Conservation (phyloP, 176 grass and related monocot species). For the Triticum urartu region DNA sequence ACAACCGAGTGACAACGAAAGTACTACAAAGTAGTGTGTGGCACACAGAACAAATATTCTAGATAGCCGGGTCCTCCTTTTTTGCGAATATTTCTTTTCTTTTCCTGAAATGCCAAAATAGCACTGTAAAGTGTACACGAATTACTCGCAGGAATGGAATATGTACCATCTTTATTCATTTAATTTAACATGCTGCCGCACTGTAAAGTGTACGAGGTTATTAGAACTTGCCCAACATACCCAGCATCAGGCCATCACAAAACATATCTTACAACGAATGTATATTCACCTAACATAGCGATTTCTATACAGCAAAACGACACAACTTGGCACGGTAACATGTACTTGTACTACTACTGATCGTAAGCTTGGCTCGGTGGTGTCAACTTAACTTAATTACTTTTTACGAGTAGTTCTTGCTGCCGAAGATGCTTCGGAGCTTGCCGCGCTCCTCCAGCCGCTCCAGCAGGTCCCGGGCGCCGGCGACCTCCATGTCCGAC, state of each 20-base stretch:
- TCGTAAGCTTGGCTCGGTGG: not conserved
- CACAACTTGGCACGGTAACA: not conserved
- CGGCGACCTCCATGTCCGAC: conserved; percentile 75
- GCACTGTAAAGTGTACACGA: not conserved
- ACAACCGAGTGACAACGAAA: not conserved
- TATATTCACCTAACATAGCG: conserved; percentile 22
- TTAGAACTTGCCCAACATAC: not conserved
- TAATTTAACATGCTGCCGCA: not conserved
- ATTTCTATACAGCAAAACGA: conserved; percentile 45
- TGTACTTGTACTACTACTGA: too few species aligned
- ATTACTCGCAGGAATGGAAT: not conserved
- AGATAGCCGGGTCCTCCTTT: not conserved
- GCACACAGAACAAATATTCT: not conserved
- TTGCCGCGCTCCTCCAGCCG: conserved; percentile 66
- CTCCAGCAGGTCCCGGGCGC: conserved; percentile 67
- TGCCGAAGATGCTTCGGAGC: conserved; percentile 63
- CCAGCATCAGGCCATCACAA: not conserved
- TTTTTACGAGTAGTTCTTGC: conserved; percentile 37
- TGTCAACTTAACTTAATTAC: not conserved
- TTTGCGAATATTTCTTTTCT: too few species aligned
- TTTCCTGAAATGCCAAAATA: not conserved
- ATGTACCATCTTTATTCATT: not conserved
- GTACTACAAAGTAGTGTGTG: not conserved
- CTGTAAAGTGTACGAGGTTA: not conserved
- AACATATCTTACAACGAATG: not conserved